Conservation (phyloP, 2,329 filamentous ascomycete species). For the Chaetomium strumarium region DNA sequence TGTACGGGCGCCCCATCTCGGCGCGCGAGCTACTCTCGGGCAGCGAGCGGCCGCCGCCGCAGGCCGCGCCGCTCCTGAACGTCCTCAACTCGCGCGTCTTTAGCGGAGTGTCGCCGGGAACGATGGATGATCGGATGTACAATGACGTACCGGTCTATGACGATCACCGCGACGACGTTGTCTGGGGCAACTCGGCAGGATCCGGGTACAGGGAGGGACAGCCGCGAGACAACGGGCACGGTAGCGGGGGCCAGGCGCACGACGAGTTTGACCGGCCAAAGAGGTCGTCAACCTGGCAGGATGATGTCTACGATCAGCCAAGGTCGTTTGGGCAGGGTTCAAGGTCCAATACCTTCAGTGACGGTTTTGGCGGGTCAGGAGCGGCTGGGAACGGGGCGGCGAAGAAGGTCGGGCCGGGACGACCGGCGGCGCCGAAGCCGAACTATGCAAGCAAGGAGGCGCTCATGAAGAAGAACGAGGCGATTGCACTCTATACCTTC, state of each 20-base stretch:
- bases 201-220: constrained; percentile 63
- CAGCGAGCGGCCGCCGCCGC: constrained; percentile 67
- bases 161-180: constrained; percentile 71
- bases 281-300: constrained; percentile 66
- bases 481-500: constrained; percentile 86
- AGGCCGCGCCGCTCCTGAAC: constrained; percentile 76
- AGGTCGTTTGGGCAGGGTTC: constrained; percentile 33
- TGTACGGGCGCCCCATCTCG: constrained; percentile 79
- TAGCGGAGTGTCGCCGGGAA: constrained; percentile 53
- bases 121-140: constrained; percentile 66
- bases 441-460: constrained; percentile 61
- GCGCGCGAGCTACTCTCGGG: constrained; percentile 79
- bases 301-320: constrained; percentile 63
- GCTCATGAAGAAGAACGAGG: constrained; percentile 65
- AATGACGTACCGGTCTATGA: constrained; percentile 92
- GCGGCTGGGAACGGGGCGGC: constrained; percentile 39
- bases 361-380: constrained; percentile 24
- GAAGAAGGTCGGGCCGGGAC: constrained; percentile 56
- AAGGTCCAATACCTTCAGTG: constrained; percentile 48
- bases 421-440: constrained; percentile 85
- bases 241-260: constrained; percentile 35
- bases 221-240: constrained; percentile 33
- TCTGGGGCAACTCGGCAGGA: constrained; percentile 71
- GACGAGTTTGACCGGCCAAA: constrained; percentile 51
- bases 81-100: constrained; percentile 84